Evolutionary conservation across 805 yeast species (phyloP).

Genomic region (Kuraishia borneana): DNA sequence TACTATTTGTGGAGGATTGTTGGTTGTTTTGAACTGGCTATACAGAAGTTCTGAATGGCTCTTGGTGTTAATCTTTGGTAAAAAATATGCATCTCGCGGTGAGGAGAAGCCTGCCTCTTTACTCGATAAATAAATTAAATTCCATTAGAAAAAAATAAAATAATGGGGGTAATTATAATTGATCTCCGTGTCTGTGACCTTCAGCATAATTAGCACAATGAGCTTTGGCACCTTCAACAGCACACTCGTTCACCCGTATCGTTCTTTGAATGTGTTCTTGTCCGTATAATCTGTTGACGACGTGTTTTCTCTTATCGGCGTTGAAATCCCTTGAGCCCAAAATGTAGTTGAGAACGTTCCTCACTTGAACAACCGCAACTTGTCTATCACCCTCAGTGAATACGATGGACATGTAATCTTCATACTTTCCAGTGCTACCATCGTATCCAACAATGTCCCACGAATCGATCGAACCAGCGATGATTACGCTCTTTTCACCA

Average conservation of each 20-base stretch:
- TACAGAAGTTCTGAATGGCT: constrained; percentile 46
- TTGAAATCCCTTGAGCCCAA: background rate
- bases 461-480: constrained; percentile 25
- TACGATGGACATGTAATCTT: constrained; percentile 23
- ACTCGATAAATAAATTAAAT: background rate
- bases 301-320: background rate
- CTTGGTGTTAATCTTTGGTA: constrained; percentile 45
- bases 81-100: constrained; percentile 36
- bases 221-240: background rate
- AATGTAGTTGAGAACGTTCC: constrained; percentile 17
- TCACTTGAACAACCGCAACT: constrained; percentile 21
- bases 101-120: constrained; percentile 24
- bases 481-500: background rate
- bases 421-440: constrained; percentile 7
- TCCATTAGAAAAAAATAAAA: background rate
- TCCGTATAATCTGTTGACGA: background rate
- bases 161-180: background rate
- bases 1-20: constrained; percentile 75
- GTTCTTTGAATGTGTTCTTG: background rate
- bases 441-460: constrained; percentile 20
- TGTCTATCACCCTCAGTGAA: constrained; percentile 26
- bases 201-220: background rate
- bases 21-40: constrained; percentile 58
- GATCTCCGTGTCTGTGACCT: background rate
- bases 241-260: background rate